Base-by-base conservation (phyloP, 495 filamentous ascomycete species). In the Penicillium riverlandense region DNA sequence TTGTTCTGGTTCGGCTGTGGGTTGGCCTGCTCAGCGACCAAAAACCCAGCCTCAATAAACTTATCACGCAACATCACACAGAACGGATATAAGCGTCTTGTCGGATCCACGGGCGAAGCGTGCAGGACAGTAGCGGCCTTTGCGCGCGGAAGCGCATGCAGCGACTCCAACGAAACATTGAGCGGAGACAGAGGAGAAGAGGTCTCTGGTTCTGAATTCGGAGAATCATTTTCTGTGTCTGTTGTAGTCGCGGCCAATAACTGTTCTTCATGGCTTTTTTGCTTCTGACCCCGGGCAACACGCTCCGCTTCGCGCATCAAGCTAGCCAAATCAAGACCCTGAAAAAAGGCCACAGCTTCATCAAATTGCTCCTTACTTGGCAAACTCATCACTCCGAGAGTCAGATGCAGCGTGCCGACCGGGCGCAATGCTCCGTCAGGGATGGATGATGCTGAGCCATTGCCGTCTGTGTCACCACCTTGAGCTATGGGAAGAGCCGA, bases 351-450 rank as follows among this genome's bases (percentile, higher is more conserved):
- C 14, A 76, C 53, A 0, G 86, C 89, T 34, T 70, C 69, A 5
- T 80, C 70, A 0, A 95, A 51, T 1, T 70, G 62, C 34, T 78
- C 72, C 11, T 65, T 60, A 0, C 61, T 74, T 1, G 75, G 58
- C 8, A 96, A 77, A 46, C 79, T 86, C 84, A 96, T 89, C 3
- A 95, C 88, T 1, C 89, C 90, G 7, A 96, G 62, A 1, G 91
- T 96, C 2, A 95, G 66, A 62, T 96, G 91, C 27, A 95, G 64
- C 0, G 88, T 88, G 3, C 84, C 87, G 5, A 90, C 49, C 0
- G 91, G 90, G 14, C 91, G 70, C 32, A 95, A 60, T 5, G 89
- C 85, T 44, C 73, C 74, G 35, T 71, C 58, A 1, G 83, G 80
- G 32, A 77, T 60, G 12, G 53, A 55, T 29, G 57, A 61, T 29